These are phyloP conservation scores for Venturia effusa DNA, from an alignment of 2,329 filamentous ascomycete genomes.

Conservation along the genomic window DNA sequence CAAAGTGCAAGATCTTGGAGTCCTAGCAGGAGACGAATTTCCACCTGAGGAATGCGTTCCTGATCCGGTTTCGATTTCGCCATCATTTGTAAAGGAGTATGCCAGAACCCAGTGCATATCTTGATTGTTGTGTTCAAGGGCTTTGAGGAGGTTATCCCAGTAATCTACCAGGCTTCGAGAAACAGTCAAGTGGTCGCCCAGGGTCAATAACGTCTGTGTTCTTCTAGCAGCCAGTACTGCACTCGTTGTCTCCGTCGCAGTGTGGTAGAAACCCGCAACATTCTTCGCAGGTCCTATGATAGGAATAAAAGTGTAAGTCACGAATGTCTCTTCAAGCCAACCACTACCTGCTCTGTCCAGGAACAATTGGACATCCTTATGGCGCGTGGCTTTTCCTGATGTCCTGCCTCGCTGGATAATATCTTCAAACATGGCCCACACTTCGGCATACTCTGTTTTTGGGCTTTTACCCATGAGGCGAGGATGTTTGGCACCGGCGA, in stretches of 20 bases:
- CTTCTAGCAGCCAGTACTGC: slow-evolving; percentile 23
- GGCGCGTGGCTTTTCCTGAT: slow-evolving; percentile 20
- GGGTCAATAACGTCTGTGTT: slow-evolving; percentile 26
- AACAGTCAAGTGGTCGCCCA: slow-evolving; percentile 23
- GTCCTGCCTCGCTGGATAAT: slow-evolving; percentile 2
- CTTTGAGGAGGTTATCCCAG: slow-evolving; percentile 28
- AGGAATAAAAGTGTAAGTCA: slow-evolving; percentile 33
- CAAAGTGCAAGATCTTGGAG: neutral
- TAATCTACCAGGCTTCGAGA: slow-evolving; percentile 27
- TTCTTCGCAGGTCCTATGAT: slow-evolving; percentile 26
- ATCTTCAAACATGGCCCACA: neutral
- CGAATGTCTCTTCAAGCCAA: slow-evolving; percentile 20
- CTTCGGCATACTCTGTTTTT: slow-evolving; percentile 4
- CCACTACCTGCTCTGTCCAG: slow-evolving; percentile 15
- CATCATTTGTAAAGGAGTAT: slow-evolving; percentile 8
- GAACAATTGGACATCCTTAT: slow-evolving; percentile 20
- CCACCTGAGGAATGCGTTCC: slow-evolving; percentile 3
- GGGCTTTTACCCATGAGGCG: neutral
- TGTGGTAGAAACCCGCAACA: slow-evolving; percentile 19
- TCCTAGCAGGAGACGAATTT: neutral
- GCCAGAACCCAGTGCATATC: slow-evolving; percentile 10
- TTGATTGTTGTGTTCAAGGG: slow-evolving; percentile 5
- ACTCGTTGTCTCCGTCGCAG: slow-evolving; percentile 28
- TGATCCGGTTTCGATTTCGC: neutral
- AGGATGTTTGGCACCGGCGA: slow-evolving; percentile 6